Conservation (phyloP, 768 basidiomycete genomes). For the Russula dissimulans region DNA sequence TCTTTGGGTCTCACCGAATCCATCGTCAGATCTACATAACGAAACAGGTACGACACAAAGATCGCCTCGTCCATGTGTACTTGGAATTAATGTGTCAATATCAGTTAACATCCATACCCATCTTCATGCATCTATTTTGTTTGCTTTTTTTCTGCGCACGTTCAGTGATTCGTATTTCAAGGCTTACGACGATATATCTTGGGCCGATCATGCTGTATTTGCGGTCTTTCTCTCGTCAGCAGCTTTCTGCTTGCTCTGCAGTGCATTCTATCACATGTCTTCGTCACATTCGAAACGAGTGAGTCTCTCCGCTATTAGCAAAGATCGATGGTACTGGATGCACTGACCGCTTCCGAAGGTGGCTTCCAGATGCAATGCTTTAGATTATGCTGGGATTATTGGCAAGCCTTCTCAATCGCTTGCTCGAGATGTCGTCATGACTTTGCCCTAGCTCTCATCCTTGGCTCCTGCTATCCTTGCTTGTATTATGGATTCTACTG, state of each 20-base stretch:
- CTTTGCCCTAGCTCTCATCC: slow-evolving; percentile 43
- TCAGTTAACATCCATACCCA: slow-evolving; percentile 84
- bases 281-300: slow-evolving; percentile 67
- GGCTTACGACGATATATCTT: slow-evolving; percentile 45
- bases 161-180: slow-evolving; percentile 44
- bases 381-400: slow-evolving; percentile 78
- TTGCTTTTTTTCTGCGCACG: slow-evolving; percentile 44
- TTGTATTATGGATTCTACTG: slow-evolving; percentile 77
- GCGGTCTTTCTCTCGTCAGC: slow-evolving; percentile 61
- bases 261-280: slow-evolving; percentile 65
- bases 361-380: slow-evolving; percentile 46
- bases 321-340: neutral
- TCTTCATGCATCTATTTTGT: slow-evolving; percentile 57
- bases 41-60: slow-evolving; percentile 48
- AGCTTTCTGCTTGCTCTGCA: slow-evolving; percentile 61
- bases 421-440: slow-evolving; percentile 13
- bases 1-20: slow-evolving; percentile 5
- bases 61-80: slow-evolving; percentile 1
- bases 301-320: slow-evolving; percentile 18
- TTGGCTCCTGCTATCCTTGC: slow-evolving; percentile 71
- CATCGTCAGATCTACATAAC: slow-evolving; percentile 58
- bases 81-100: slow-evolving; percentile 15
- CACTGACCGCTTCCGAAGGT: slow-evolving; percentile 33
- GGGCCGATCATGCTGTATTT: slow-evolving; percentile 53
- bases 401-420: slow-evolving; percentile 27